Percentiles rank a stretch among this genome's conserved stretches.
Conservation (phyloP, 1,139 yeast species). For the Debaryomycetaceae sp. region DNA sequence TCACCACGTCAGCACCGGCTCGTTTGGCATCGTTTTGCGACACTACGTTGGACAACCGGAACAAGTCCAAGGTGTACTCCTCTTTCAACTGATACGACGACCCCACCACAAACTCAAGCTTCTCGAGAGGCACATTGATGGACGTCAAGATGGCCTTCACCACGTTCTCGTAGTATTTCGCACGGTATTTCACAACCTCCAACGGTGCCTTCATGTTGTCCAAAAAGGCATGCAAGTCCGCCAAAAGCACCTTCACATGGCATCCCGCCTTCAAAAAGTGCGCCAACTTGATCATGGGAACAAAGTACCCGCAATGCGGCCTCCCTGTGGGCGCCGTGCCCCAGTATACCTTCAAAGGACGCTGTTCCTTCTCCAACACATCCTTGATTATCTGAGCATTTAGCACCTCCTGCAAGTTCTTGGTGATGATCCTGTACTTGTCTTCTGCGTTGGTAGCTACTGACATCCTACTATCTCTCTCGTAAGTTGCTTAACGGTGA, state of each 20-base stretch:
- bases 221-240: conserved; percentile 96
- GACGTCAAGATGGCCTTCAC: conserved; percentile 82
- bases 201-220: conserved; percentile 98
- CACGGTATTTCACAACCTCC: conserved; percentile 86
- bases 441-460: conserved; percentile 47
- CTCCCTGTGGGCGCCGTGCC: conserved; percentile 82
- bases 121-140: conserved; percentile 88
- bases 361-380: conserved; percentile 72
- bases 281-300: conserved; percentile 95
- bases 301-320: conserved; percentile 98
- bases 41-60: conserved; percentile 75
- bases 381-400: conserved; percentile 86
- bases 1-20: conserved; percentile 99
- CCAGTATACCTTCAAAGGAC: conserved; percentile 91
- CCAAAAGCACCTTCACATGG: conserved; percentile 86
- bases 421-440: conserved; percentile 75
- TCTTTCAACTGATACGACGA: conserved; percentile 79
- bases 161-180: conserved; percentile 78
- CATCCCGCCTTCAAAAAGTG: conserved; percentile 95
- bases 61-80: conserved; percentile 84
- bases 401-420: conserved; percentile 86
- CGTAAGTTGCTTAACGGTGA: neutral
- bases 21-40: conserved; percentile 96
- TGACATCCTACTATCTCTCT: conserved; percentile 15
- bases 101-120: conserved; percentile 79